A percentile compares a stretch with the other conserved stretches of the same genome.
Conservation (phyloP, 2,329 filamentous ascomycete species). For the Pseudogymnoascus sp. region DNA sequence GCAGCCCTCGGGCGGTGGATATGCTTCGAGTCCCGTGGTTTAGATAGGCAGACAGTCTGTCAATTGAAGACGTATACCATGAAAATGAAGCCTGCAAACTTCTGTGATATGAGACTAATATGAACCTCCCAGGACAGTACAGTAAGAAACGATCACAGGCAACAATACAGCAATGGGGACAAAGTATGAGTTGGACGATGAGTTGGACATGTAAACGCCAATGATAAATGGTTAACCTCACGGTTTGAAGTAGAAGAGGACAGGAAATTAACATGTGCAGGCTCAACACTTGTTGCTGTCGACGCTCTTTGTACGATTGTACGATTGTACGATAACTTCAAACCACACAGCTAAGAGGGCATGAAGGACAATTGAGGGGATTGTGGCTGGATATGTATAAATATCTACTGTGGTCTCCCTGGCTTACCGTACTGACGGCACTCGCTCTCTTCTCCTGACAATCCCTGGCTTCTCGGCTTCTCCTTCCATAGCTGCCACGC, state of each 20-base stretch:
- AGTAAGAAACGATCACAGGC: not conserved
- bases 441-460: not conserved
- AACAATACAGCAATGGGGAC: not conserved
- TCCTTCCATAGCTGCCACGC: not conserved
- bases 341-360: not conserved
- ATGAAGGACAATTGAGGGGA: not conserved
- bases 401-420: not conserved
- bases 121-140: not conserved
- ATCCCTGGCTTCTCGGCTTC: not conserved
- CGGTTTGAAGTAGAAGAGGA: too few relatives aligned
- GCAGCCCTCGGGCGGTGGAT: not conserved
- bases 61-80: not conserved
- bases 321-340: not conserved
- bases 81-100: not conserved
- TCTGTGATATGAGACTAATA: not conserved
- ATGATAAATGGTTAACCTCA: not conserved
- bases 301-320: not conserved
- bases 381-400: not conserved
- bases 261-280: too few relatives aligned
- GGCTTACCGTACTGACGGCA: not conserved
- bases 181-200: too few relatives aligned
- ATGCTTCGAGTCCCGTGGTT: not conserved
- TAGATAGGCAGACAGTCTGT: not conserved
- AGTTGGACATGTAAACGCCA: too few relatives aligned
- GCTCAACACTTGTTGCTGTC: not conserved